A percentile compares a stretch with the other conserved stretches of the same genome.
These are phyloP conservation scores for Blastocystis sp. DNA, from an alignment of 352 stramenopile species.

Conservation along the genomic window DNA sequence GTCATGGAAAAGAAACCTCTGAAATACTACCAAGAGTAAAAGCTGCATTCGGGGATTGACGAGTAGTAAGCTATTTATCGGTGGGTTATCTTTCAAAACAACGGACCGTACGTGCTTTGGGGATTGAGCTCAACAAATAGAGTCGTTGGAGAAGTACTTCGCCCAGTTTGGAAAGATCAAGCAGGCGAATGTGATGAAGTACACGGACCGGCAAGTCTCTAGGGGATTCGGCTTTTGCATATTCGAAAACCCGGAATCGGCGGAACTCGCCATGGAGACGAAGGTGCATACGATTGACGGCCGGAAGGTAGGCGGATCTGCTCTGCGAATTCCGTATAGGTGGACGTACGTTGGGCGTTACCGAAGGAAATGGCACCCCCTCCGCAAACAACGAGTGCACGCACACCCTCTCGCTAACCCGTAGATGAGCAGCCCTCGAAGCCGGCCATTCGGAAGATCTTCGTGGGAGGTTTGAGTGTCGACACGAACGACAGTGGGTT, in stretches of 20 bases:
- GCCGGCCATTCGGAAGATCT: conserved; percentile 11
- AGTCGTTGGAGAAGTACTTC: conserved; percentile 46
- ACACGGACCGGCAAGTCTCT: conserved; percentile 47
- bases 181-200: conserved; percentile 53
- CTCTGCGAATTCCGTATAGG: neutral
- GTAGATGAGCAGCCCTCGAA: conserved; percentile 33
- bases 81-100: conserved; percentile 52
- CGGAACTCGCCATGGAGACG: conserved; percentile 43
- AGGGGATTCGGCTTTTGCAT: conserved; percentile 54
- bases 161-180: conserved; percentile 37
- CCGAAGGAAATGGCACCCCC: conserved; percentile 45
- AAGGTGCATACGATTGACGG: conserved; percentile 40
- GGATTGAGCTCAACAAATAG: neutral
- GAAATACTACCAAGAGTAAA: conserved; percentile 49
- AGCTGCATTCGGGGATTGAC: neutral
- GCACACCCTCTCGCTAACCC: neutral
- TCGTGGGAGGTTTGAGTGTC: conserved; percentile 3
- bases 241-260: conserved; percentile 37
- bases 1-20: conserved; percentile 45
- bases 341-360: conserved; percentile 49
- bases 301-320: neutral
- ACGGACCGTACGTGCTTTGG: conserved; percentile 4
- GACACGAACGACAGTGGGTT: neutral
- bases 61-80: conserved; percentile 39
- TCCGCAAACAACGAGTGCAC: conserved; percentile 6